Base-by-base conservation (phyloP, 2,329 filamentous ascomycete genomes). In the Westerdykella aurantiaca region DNA sequence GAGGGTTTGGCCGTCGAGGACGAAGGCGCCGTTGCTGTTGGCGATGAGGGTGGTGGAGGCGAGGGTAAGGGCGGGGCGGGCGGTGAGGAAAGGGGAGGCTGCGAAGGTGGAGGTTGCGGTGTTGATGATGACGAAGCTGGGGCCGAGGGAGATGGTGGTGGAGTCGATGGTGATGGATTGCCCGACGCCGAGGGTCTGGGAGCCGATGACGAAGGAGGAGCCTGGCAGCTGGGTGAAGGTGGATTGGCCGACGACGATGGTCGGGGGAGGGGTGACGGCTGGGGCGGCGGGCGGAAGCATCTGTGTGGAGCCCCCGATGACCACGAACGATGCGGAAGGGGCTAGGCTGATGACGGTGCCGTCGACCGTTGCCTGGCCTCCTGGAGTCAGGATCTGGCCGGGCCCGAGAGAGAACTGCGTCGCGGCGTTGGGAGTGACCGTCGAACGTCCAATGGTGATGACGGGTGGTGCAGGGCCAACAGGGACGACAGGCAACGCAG, bases 401-500 rank as follows among this genome's bases (percentile, higher is more conserved):
- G 68, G 60, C 1, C 48, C 64, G 5, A 75, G 49, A 38, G 66
- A 66, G 56, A 69, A 74, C 34, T 73, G 70, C 1, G 70, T 73
- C 3, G 70, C 69, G 29, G 70, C 70, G 50, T 74, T 73, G 1
- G 67, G 68, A 1, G 69, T 72, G 23, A 70, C 60, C 1, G 60
- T 67, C 2, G 60, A 55, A 0, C 60, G 61, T 11, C 69, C 70
- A 16, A 75, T 52, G 1, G 67, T 72, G 31, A 74, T 45, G 6
- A 72, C 45, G 12, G 66, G 65, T 17, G 63, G 41, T 33, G 16
- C 21, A 34, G 47, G 39, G 14, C 14, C 31, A 6, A 45, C 42
- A 10, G 44, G 31, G 5, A 53, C 39, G 13, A 43, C 45, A 4
- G 60, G 57, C 16, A 65, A 44, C 9, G 23, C 38, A n/a, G 58